A percentile compares a stretch with the other conserved stretches of the same genome.
Conservation (phyloP, 345 rosid genomes). For the Boechera divaricarpa region DNA sequence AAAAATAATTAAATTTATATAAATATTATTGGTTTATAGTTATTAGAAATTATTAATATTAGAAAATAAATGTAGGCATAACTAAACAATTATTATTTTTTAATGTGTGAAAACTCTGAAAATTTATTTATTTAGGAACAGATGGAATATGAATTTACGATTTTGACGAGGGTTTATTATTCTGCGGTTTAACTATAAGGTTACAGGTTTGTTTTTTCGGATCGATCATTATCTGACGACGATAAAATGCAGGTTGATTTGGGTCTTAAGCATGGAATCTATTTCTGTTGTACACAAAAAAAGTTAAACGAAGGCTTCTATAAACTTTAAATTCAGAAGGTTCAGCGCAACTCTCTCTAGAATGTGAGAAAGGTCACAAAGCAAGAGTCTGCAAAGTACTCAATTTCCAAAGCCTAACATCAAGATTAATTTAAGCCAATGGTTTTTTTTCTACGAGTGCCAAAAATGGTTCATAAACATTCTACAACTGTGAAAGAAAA, state of each 20-base stretch:
- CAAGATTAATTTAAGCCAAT: conserved; percentile 32
- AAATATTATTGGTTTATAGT: too few relatives aligned
- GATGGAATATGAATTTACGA: neutral
- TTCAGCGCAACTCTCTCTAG: conserved; percentile 36
- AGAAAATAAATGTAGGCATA: too few relatives aligned
- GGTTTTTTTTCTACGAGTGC: conserved; percentile 24
- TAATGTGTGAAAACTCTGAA: too few relatives aligned
- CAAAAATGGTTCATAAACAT: conserved; percentile 36
- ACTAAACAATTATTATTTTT: too few relatives aligned
- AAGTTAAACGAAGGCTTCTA: conserved; percentile 18
- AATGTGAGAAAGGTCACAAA: conserved; percentile 29
- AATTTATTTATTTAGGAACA: too few relatives aligned
- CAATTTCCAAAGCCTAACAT: conserved; percentile 39
- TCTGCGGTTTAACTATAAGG: neutral
- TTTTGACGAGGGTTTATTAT: neutral
- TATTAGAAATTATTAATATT: too few relatives aligned
- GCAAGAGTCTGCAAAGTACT: conserved; percentile 27
- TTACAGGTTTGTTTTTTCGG: neutral
- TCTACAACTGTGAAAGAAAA: conserved; percentile 13
- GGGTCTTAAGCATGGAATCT: conserved; percentile 22
- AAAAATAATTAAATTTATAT: too few relatives aligned
- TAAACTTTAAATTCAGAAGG: conserved; percentile 26
- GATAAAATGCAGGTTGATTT: conserved; percentile 13
- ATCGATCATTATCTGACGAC: conserved; percentile 3
- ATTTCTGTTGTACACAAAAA: neutral